Evolutionary conservation across 192 early-diverging fungal genomes (phyloP), one percentile per base, ranked within the genome.

Genomic region (Fimicolochytrium jonesii): DNA sequence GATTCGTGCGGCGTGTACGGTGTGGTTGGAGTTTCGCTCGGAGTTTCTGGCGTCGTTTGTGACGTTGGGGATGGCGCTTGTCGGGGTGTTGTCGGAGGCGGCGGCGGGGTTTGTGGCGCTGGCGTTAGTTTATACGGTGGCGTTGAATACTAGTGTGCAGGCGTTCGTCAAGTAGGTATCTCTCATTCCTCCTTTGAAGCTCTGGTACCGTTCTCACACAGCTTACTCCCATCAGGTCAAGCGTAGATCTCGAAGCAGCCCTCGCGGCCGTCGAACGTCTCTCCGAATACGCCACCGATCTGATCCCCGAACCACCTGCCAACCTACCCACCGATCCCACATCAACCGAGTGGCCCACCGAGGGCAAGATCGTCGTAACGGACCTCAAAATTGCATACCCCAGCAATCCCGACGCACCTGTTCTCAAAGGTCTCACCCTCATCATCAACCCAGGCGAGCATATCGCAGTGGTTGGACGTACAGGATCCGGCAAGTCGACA

Each of bases 401-500:
- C 37, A 17, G 7, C 9, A 39, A 7, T 39, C 9, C 9, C 17
- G 17, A 17, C 37, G 37, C 37, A 17, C 37, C 9, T 17, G 7
- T 17, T 7, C 37, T 39, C 17, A 10, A 39, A 39, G 7, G 7
- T 39, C 37, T 39, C 17, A 10, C 37, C 17, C 17, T 39, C 17
- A 10, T 39, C 9, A 17, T 39, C 7, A 39, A 17, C 7, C 37
- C 7, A 39, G 37, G 17, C 37, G 17, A 17, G 9, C 37, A 39
- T 17, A 17, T 11, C 7, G 37, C 37, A 22, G 9, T 49, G 47
- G 68, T 72, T 3, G 72, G 76, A 2, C 45, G 78, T n/a, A 82
- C 79, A 11, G 80, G 79, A 11, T 59, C 68, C 15, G 78, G 78
- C 17, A 82, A 80, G 37, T 59, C 36, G 9, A 56, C 63, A 13